Percentiles rank a stretch among this genome's conserved stretches.
Conservation (phyloP, 2,329 filamentous ascomycete genomes). For the Cordyceps militaris region DNA sequence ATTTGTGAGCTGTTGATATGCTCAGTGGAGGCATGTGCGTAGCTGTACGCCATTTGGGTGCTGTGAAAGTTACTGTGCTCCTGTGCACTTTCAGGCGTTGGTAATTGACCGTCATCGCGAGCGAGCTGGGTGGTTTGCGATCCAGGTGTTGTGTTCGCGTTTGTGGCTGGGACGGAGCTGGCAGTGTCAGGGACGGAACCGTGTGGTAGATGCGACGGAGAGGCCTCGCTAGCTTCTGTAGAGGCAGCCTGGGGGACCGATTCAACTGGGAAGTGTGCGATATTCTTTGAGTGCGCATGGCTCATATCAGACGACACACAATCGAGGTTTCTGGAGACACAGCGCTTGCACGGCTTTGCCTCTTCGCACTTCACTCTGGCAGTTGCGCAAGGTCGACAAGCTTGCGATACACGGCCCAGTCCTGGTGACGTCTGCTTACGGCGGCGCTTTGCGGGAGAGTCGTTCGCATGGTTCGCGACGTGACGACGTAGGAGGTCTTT, state of each 20-base stretch:
- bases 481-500: constrained; percentile 48
- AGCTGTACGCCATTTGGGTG: constrained; percentile 11
- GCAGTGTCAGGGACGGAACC: constrained; percentile 12
- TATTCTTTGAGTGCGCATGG: constrained; percentile 36
- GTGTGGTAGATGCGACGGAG: background rate
- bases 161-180: constrained; percentile 14
- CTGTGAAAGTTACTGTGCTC: constrained; percentile 10
- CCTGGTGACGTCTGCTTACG: constrained; percentile 38
- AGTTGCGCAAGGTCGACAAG: constrained; percentile 43
- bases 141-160: constrained; percentile 22
- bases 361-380: constrained; percentile 51
- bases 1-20: constrained; percentile 9
- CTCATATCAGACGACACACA: constrained; percentile 35
- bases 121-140: constrained; percentile 22
- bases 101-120: constrained; percentile 28
- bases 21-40: background rate
- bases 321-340: constrained; percentile 37
- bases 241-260: constrained; percentile 12
- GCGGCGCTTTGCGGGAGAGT: constrained; percentile 40
- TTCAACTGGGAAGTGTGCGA: constrained; percentile 36
- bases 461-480: constrained; percentile 43
- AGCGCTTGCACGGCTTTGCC: constrained; percentile 46
- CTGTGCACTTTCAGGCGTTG: constrained; percentile 26
- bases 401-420: constrained; percentile 44
- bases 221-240: constrained; percentile 3